A percentile compares a stretch with the other conserved stretches of the same genome.
Conservation (phyloP, 2,329 filamentous ascomycete genomes). For the Paecilomyces niveus region DNA sequence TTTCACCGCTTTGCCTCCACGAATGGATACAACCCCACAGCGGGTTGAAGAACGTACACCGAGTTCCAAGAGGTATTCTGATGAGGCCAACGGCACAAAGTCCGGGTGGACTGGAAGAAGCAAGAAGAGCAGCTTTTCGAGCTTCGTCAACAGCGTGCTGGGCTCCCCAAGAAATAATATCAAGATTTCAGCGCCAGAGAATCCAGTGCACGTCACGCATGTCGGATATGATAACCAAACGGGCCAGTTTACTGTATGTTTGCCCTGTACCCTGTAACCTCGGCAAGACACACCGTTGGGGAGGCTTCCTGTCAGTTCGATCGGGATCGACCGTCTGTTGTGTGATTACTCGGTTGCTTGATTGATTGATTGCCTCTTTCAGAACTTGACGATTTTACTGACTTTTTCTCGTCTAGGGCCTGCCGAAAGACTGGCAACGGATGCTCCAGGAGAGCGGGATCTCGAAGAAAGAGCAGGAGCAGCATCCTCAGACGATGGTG, state of each 20-base stretch:
- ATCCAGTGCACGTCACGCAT: conserved; percentile 95
- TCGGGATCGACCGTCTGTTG: neutral
- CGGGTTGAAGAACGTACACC: conserved; percentile 43
- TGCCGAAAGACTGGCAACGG: conserved; percentile 97
- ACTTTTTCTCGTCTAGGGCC: conserved; percentile 51
- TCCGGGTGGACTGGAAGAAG: conserved; percentile 51
- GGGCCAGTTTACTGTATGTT: conserved; percentile 85
- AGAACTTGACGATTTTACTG: conserved; percentile 2
- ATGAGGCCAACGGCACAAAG: conserved; percentile 63
- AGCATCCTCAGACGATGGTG: conserved; percentile 91
- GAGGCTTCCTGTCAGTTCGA: neutral
- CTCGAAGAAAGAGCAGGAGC: conserved; percentile 88
- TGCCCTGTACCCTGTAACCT: neutral
- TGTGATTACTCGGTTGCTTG: neutral
- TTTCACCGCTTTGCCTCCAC: conserved; percentile 49
- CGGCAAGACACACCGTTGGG: neutral
- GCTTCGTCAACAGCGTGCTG: conserved; percentile 76
- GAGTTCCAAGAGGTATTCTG: conserved; percentile 67
- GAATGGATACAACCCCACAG: conserved; percentile 44
- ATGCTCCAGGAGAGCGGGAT: conserved; percentile 94
- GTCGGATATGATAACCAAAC: conserved; percentile 96
- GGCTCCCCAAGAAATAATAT: conserved; percentile 75
- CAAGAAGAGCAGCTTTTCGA: conserved; percentile 84
- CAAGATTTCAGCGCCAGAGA: conserved; percentile 94
- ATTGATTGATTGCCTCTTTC: neutral